Evolutionary conservation across 495 filamentous ascomycete genomes (phyloP).

Genomic region (Aspergillus saccharolyticus): DNA sequence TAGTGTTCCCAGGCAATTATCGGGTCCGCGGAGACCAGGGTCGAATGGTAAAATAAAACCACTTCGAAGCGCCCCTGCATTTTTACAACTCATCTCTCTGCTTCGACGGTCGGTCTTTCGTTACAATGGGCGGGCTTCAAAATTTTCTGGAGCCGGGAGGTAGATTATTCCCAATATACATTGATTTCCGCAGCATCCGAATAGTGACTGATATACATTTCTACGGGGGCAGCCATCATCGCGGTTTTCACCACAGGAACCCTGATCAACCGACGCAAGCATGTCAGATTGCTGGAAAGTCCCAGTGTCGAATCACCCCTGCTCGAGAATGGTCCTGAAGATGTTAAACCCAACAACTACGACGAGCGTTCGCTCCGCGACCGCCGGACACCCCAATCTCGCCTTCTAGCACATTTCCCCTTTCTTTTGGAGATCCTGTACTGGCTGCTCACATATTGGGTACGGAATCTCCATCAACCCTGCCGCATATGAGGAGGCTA

Average conservation of each 20-base stretch:
- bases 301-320: constrained; percentile 15
- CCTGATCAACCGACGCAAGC: constrained; percentile 19
- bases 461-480: constrained; percentile 9
- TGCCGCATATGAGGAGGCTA: constrained; percentile 1
- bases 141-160: constrained; percentile 1
- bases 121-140: neutral
- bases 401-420: constrained; percentile 35
- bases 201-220: neutral
- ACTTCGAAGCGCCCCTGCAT: neutral
- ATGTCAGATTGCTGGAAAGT: neutral
- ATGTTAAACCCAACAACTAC: neutral
- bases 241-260: constrained; percentile 20
- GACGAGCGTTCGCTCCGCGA: neutral
- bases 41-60: neutral
- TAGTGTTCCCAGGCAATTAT: neutral
- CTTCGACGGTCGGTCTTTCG: neutral
- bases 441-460: constrained; percentile 62
- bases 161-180: neutral
- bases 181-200: neutral
- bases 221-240: constrained; percentile 15
- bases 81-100: neutral
- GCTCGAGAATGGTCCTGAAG: constrained; percentile 11
- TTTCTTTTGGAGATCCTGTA: constrained; percentile 61
- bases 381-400: constrained; percentile 37
- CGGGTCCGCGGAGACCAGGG: neutral